Evolutionary conservation across 2,329 filamentous ascomycete genomes (phyloP).

Genomic region (Peltaster fructicola): DNA sequence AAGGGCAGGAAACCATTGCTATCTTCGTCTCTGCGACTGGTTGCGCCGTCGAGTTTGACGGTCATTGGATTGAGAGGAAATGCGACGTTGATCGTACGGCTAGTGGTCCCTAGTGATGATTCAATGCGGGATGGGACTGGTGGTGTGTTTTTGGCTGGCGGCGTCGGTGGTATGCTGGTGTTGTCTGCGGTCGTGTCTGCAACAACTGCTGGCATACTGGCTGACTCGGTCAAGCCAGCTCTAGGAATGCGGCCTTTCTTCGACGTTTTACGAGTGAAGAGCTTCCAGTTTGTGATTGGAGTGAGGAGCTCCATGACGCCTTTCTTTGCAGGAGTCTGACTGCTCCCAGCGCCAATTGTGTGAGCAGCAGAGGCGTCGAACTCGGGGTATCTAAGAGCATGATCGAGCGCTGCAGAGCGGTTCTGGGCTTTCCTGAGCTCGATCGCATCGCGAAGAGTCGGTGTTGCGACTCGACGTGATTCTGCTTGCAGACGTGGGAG

Average conservation of each 20-base stretch:
- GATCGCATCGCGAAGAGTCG: background rate
- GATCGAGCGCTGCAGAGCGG: conserved; percentile 15
- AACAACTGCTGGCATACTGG: too few species aligned
- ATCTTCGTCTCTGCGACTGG: too few species aligned
- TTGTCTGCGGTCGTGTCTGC: too few species aligned
- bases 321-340: conserved; percentile 5
- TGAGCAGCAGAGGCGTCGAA: conserved; percentile 3
- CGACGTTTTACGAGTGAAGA: conserved; percentile 2
- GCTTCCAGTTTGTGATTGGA: too few species aligned
- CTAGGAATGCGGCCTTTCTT: conserved; percentile 9
- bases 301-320: conserved; percentile 5
- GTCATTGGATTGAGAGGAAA: too few species aligned
- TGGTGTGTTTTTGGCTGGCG: conserved; percentile 28
- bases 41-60: too few species aligned
- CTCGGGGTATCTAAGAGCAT: conserved; percentile 6
- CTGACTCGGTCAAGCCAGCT: conserved; percentile 14
- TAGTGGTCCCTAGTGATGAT: too few species aligned
- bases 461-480: too few species aligned
- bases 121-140: too few species aligned
- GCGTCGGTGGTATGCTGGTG: conserved; percentile 22
- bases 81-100: too few species aligned
- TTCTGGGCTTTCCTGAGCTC: conserved; percentile 8
- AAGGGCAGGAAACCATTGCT: too few species aligned
- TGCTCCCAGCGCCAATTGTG: conserved; percentile 12
- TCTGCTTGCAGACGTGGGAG: too few species aligned